Base-by-base conservation (phyloP, 495 filamentous ascomycete species). In the Penicillium riverlandense region DNA sequence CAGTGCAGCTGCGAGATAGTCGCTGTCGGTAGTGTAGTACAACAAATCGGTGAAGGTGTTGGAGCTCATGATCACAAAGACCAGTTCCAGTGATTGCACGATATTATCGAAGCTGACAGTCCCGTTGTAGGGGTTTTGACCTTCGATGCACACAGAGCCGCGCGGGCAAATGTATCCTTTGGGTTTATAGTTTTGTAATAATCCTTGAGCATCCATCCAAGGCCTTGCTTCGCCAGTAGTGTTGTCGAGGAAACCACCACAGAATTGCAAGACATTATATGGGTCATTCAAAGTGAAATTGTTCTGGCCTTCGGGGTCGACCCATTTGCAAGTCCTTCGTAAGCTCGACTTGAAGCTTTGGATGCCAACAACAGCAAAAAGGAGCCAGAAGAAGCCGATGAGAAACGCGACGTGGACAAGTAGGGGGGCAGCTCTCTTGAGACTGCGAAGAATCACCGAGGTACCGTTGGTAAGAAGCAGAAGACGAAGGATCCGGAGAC, bases 11-110 rank as follows among this genome's bases (percentile, higher is more conserved):
- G 85, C 79, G 16, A 96, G 78, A 52, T 92, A 96, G 53, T 99
- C 92, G 44, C 85, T 94, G 58, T 95, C 80, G 29, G 84, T 87
- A 11, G 88, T 88, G 52, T 86, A 88, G 58, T 99, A 97, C 60
- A 99, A 84, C 29, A 99, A 64, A 57, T 96, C 89, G 1, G 90
- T 84, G 59, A 90, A 97, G 0, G 92, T 97, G 64, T 99, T 99
- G 11, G 88, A 88, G 52, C 86, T 95, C 88, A 99, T 96, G 51
- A 97, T 81, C 32, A 99, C 89, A 62, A 99, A 99, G n/a, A 99
- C 91, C 37, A 96, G 65, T 66, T 97, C 88, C 28, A 96, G 65
- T 2, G 90, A 95, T 41, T 95, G 80, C 7, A 89, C 56, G 29
- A 97, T 94, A 55, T 97, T 92, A 60, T 99, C 91, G 58, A 96